These are phyloP conservation scores for button mushroom (Agaricus bisporus) DNA, from an alignment of 768 basidiomycete genomes.

Conservation along the genomic window DNA sequence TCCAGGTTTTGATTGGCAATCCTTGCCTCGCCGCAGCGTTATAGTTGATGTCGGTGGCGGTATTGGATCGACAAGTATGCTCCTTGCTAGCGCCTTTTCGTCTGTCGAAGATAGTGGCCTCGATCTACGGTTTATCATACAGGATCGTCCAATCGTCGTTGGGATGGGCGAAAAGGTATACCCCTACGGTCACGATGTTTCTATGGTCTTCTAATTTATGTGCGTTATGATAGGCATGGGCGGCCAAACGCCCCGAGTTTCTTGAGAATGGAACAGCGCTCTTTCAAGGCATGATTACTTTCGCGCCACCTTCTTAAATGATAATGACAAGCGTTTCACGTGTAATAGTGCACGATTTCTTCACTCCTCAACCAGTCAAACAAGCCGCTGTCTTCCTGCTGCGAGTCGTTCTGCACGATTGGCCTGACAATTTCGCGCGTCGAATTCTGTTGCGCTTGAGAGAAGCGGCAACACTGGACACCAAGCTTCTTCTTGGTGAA, in stretches of 20 bases:
- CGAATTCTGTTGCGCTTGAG: constrained; percentile 33
- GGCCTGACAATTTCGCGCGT: constrained; percentile 41
- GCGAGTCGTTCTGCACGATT: constrained; percentile 57
- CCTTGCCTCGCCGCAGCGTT: constrained; percentile 41
- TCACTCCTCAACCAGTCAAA: constrained; percentile 33
- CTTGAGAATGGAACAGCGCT: constrained; percentile 20
- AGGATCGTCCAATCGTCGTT: constrained; percentile 52
- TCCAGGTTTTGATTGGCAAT: constrained; percentile 54
- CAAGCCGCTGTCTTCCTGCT: constrained; percentile 47
- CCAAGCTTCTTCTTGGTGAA: constrained; percentile 37
- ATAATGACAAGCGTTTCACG: not conserved
- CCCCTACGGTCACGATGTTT: not conserved
- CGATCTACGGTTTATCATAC: constrained; percentile 47
- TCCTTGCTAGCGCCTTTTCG: constrained; percentile 29
- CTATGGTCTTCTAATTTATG: not conserved
- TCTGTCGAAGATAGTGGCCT: constrained; percentile 12
- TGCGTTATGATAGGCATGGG: constrained; percentile 14
- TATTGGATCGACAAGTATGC: constrained; percentile 41
- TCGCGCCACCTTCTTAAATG: not conserved
- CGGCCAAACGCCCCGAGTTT: constrained; percentile 17
- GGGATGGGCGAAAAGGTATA: constrained; percentile 40
- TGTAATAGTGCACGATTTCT: constrained; percentile 24
- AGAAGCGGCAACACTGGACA: constrained; percentile 26
- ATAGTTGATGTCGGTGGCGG: constrained; percentile 71
- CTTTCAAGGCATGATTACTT: constrained; percentile 19